These are phyloP conservation scores for Suillus subluteus DNA, from an alignment of 768 basidiomycete species.

Conservation along the genomic window DNA sequence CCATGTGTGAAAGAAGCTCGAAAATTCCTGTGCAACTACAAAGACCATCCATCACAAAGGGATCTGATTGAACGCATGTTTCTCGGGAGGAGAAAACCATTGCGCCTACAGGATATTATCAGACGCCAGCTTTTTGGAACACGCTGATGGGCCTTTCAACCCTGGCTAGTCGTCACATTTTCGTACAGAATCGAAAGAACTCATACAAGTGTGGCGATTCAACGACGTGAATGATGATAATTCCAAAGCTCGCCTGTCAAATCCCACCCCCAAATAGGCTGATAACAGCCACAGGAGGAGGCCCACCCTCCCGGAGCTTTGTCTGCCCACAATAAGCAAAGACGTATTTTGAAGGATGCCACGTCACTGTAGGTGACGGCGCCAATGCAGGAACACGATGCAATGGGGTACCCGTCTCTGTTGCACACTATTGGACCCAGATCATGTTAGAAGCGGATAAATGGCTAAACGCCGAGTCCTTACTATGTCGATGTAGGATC, in stretches of 20 bases:
- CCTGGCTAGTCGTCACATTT: neutral
- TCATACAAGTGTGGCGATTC: neutral
- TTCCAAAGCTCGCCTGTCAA: constrained; percentile 14
- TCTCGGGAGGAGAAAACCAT: neutral
- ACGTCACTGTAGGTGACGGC: constrained; percentile 73
- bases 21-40: neutral
- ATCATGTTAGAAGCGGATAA: constrained; percentile 9
- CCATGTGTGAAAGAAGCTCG: neutral
- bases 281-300: constrained; percentile 67
- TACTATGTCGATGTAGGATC: constrained; percentile 79
- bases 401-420: constrained; percentile 73
- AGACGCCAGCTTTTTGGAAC: neutral
- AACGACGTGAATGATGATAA: neutral
- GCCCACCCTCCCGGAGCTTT: constrained; percentile 63
- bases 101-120: neutral
- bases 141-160: neutral
- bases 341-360: constrained; percentile 84
- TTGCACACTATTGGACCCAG: constrained; percentile 61
- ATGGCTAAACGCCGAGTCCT: constrained; percentile 28
- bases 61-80: neutral
- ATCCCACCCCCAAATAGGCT: constrained; percentile 69
- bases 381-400: constrained; percentile 78
- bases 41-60: neutral
- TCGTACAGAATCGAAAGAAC: neutral
- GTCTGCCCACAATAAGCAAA: constrained; percentile 84